Base-by-base conservation (phyloP, 2,329 filamentous ascomycete genomes). In the Incumbomyces lentus region DNA sequence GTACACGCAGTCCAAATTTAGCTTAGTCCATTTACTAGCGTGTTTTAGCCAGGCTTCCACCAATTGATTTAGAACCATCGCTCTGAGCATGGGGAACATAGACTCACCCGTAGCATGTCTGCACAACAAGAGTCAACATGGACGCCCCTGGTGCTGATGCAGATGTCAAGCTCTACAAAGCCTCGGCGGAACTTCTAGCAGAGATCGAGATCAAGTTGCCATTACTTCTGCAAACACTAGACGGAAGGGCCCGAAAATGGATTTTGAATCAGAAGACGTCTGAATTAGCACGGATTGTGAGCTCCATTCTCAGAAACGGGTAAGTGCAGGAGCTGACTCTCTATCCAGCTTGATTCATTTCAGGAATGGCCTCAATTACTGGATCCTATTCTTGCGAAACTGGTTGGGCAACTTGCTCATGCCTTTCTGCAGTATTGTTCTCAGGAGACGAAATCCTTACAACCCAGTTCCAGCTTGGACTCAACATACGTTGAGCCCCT, bases 321-420 rank as follows among this genome's bases (percentile, higher is more conserved):
- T 37, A 17, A 29, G 32, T 18, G 1, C 18, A 5, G n/a, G 35
- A 13, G 39, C 51, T 53, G 36, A 55, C 29, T 41, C 16, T 17
- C 39, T 43, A 29, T 46, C 52, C 48, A 71, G 69, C 78, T 98
- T 41, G 88, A 95, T 56, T 81, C 84, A 1, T 98, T 96, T 57
- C 90, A 96, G 71, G 89, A 95, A 70, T 82, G 93, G 54, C 92
- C 92, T 14, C 92, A 98, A 63, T 75, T 96, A 33, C 76, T 98
- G 19, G 92, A 98, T 65, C 79, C 86, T 8, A 78, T 90, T 63
- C 73, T 98, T 35, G 80, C 84, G 42, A 74, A 68, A 52, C 80
- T 93, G 64, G 72, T 96, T 41, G 82, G 86, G 18, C 69, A 77
- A 34, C 72, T 96, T 31, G 80, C 86, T 19, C 75, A 82, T 58